Conservation (phyloP, 176 grass and related monocot genomes). For the Aegilops bicornis region DNA sequence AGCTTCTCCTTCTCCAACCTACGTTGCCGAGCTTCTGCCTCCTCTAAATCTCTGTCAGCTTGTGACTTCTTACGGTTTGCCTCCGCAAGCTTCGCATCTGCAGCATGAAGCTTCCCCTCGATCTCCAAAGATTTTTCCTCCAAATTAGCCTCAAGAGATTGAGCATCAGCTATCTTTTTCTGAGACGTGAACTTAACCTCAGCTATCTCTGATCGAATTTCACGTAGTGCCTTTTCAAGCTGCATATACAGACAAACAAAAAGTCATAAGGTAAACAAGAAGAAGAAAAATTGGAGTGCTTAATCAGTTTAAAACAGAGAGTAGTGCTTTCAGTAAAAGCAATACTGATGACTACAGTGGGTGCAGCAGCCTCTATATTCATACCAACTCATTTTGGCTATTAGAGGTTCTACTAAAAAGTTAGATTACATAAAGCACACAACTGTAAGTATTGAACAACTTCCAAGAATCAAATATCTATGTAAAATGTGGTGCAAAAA, state of each 20-base stretch:
- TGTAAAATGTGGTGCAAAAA: not conserved
- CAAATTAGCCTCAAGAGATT: slow-evolving; percentile 69
- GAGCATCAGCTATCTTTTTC: slow-evolving; percentile 77
- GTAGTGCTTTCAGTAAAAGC: not conserved
- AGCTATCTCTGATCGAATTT: slow-evolving; percentile 74
- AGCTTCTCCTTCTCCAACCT: slow-evolving; percentile 85
- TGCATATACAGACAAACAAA: slow-evolving; percentile 43
- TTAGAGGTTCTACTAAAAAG: not conserved
- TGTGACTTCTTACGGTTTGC: slow-evolving; percentile 89
- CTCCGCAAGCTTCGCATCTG: slow-evolving; percentile 95
- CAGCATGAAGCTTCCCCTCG: slow-evolving; percentile 78
- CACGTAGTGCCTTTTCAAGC: slow-evolving; percentile 84
- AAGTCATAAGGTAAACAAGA: slow-evolving; percentile 19
- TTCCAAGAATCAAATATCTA: not conserved
- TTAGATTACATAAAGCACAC: slow-evolving; percentile 4
- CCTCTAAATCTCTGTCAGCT: slow-evolving; percentile 78
- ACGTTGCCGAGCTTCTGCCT: slow-evolving; percentile 67
- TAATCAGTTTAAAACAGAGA: not conserved
- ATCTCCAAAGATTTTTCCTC: slow-evolving; percentile 90
- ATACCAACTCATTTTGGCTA: not conserved
- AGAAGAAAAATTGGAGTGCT: not conserved
- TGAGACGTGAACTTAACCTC: slow-evolving; percentile 81
- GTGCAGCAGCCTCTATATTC: not conserved
- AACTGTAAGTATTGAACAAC: not conserved
- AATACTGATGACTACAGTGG: not conserved